Percentiles rank a stretch among this genome's conserved stretches.
Conservation (phyloP, 805 yeast genomes). For the Pichia kluyveri region DNA sequence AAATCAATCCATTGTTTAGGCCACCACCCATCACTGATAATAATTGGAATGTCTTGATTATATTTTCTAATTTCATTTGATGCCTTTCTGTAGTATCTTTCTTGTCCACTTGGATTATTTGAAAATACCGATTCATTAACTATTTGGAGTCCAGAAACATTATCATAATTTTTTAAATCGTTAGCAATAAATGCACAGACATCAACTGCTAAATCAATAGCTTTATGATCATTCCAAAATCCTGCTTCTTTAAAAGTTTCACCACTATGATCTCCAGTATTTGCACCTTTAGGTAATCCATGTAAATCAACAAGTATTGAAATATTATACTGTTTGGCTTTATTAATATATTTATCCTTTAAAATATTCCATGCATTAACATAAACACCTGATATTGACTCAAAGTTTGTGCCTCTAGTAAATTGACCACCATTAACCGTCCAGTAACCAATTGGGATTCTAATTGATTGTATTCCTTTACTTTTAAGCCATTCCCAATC, state of each 20-base stretch:
- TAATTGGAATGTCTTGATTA: conserved; percentile 54
- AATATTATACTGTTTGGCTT: conserved; percentile 54
- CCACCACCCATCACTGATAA: conserved; percentile 95
- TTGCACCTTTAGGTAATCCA: conserved; percentile 90
- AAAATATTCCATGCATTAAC: conserved; percentile 63
- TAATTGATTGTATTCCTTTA: conserved; percentile 65
- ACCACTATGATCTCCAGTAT: conserved; percentile 80
- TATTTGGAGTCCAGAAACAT: conserved; percentile 74
- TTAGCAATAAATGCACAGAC: conserved; percentile 51
- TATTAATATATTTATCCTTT: conserved; percentile 39
- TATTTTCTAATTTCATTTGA: conserved; percentile 46
- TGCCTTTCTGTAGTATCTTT: conserved; percentile 58
- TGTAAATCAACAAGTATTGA: conserved; percentile 80
- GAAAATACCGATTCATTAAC: conserved; percentile 76
- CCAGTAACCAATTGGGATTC: conserved; percentile 94
- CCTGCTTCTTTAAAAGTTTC: conserved; percentile 47
- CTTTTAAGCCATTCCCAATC: conserved; percentile 75
- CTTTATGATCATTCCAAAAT: conserved; percentile 46
- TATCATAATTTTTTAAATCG: conserved; percentile 49
- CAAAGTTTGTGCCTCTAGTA: conserved; percentile 56
- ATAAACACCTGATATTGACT: conserved; percentile 46
- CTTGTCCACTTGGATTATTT: conserved; percentile 42
- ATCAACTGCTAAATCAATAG: conserved; percentile 38
- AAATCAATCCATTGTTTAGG: conserved; percentile 68
- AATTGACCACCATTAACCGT: conserved; percentile 57